phyloP scores from a whole-genome alignment of 2,329 filamentous ascomycete species.

The Sporothrix inflata region DNA sequence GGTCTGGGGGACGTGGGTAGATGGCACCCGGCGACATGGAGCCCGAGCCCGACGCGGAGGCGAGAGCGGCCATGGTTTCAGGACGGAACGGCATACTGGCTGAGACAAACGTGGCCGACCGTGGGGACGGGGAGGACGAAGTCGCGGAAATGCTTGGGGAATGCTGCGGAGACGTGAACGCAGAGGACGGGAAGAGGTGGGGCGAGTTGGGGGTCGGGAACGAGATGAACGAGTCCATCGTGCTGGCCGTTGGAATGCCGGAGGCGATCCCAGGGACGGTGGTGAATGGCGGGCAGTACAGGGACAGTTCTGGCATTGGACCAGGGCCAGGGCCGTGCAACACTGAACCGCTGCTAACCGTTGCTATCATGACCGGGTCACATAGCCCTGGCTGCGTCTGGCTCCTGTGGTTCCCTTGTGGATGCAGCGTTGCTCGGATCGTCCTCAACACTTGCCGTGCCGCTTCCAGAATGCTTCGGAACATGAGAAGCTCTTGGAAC shows the following conservation, averaged over 20 bases:
- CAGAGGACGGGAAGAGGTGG: slow-evolving; percentile 17
- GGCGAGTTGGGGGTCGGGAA: slow-evolving; percentile 30
- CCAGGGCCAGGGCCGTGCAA: not conserved
- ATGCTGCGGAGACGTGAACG: slow-evolving; percentile 24
- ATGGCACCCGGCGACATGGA: not conserved
- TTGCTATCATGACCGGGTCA: not conserved
- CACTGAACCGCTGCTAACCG: not conserved
- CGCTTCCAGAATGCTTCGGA: slow-evolving; percentile 26
- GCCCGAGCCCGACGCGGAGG: not conserved
- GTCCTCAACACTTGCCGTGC: slow-evolving; percentile 28
- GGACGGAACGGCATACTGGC: not conserved
- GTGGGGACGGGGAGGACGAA: slow-evolving; percentile 26
- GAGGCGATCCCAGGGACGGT: not conserved
- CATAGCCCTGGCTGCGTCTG: no score
- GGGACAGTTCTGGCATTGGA: slow-evolving; percentile 15
- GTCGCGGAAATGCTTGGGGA: slow-evolving; percentile 14
- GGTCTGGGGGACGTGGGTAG: not conserved
- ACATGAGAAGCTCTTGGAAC: slow-evolving; percentile 21
- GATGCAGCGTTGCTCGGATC: slow-evolving; percentile 21
- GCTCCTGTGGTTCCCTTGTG: not conserved
- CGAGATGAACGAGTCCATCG: slow-evolving; percentile 28
- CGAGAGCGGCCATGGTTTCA: not conserved
- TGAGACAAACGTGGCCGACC: slow-evolving; percentile 25
- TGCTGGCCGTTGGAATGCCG: slow-evolving; percentile 26
- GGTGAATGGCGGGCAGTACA: slow-evolving; percentile 30